These are phyloP conservation scores for Camelina laxa DNA, from an alignment of 345 rosid genomes.

Conservation along the genomic window DNA sequence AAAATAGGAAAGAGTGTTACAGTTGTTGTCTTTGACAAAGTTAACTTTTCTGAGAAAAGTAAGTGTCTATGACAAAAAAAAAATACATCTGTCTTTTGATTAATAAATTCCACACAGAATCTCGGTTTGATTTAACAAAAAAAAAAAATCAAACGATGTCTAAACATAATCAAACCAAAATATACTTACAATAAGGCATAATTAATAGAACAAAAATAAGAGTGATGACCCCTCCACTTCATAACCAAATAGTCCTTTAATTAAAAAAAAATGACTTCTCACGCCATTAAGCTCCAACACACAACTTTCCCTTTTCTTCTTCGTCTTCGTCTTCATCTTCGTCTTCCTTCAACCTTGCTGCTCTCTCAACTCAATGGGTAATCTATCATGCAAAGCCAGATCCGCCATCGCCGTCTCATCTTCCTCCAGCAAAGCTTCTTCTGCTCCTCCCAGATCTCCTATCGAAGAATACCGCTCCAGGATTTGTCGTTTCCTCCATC, in stretches of 20 bases:
- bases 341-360: background rate
- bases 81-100: no score
- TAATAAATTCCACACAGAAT: no score
- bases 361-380: constrained; percentile 59
- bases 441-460: constrained; percentile 46
- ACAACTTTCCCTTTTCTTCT: constrained; percentile 34
- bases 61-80: no score
- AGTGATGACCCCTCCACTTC: constrained; percentile 42
- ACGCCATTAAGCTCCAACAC: constrained; percentile 34
- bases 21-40: no score
- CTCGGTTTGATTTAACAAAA: no score
- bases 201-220: background rate
- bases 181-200: background rate
- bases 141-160: no score
- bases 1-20: no score
- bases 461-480: constrained; percentile 62
- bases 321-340: constrained; percentile 10
- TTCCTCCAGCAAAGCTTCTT: constrained; percentile 35
- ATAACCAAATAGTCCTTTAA: constrained; percentile 26
- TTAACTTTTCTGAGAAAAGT: no score
- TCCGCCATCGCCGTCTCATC: constrained; percentile 53
- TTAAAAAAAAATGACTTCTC: constrained; percentile 35
- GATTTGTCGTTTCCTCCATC: constrained; percentile 78
- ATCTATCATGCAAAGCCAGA: constrained; percentile 83
- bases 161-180: no score